Base-by-base conservation (phyloP, 805 yeast species). In the Yarrowia osloensis region DNA sequence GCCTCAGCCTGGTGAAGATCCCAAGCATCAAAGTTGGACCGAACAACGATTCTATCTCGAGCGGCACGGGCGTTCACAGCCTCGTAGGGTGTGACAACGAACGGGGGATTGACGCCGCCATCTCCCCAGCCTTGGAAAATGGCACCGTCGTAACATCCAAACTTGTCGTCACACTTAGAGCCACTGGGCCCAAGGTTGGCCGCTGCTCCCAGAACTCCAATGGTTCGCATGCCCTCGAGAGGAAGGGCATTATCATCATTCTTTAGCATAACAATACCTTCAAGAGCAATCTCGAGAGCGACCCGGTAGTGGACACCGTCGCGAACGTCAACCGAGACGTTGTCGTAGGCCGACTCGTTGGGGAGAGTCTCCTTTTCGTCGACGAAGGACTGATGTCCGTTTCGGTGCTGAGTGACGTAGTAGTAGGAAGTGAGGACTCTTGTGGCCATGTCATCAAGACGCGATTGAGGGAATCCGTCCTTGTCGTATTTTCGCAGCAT, bases 81-180 rank as follows among this genome's bases (percentile, higher is more conserved):
- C 72, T 85, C 87, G 68, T 79, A 79, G 0, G 89, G 89, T 0
- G 88, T 82, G n/a, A 84, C 78, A 4, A 85, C 83, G 72, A 77
- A 84, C 2, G 87, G 86, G 49, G 84, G 81, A 70, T 80, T 82
- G 17, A 82, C 87, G 12, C 86, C 79, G 0, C 88, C 86, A 4
- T 89, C 86, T 0, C 90, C 90, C 87, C 89, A 85, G 15, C 89
- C 89, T 33, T 83, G 79, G 37, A 84, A 82, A 47, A 86, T 72
- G 1, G 84, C 81, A 2, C 90, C 90, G 67, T 82, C 80, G 12
- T 78, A 78, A 68, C 85, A 81, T 55, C 79, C 80, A 72, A 82
- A 85, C 72, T 85, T 88, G 68, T 79, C 81, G 37, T 69, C 71
- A 67, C 85, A 82, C 70, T 82, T 84, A 70, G 83, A 80, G 0